Conservation (phyloP, 2,329 filamentous ascomycete genomes). For the Colletotrichum tofieldiae region DNA sequence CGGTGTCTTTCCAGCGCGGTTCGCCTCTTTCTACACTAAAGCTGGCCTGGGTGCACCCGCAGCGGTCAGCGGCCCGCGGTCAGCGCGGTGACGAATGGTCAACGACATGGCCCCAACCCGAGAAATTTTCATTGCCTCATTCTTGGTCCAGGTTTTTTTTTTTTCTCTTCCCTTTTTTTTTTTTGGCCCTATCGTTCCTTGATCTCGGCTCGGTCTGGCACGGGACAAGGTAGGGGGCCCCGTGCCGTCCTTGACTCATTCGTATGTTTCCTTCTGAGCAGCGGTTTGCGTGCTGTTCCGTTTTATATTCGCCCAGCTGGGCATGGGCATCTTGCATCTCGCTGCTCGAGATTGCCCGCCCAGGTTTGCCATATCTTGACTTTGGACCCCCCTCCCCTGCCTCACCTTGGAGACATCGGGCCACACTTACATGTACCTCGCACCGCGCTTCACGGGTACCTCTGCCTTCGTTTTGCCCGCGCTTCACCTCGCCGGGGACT, state of each 20-base stretch:
- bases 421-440: not conserved
- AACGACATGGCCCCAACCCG: not conserved
- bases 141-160: not conserved
- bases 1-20: not conserved
- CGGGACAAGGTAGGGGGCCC: not conserved
- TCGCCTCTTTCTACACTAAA: not conserved
- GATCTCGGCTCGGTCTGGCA: not conserved
- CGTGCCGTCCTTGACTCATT: not conserved
- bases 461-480: not conserved
- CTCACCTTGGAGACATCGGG: not conserved
- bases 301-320: slow-evolving; percentile 2
- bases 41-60: not conserved
- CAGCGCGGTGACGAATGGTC: not conserved
- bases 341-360: not conserved
- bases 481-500: not conserved
- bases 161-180: not conserved
- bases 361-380: not conserved
- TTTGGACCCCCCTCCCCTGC: not conserved
- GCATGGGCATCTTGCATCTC: not conserved
- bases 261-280: not conserved
- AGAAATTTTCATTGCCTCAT: slow-evolving; percentile 30
- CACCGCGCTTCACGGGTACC: not conserved
- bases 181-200: no score
- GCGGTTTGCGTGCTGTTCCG: not conserved
- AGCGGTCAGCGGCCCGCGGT: not conserved